Conservation (phyloP, 164 flowering plant species). For the Macadamia tetraphylla region DNA sequence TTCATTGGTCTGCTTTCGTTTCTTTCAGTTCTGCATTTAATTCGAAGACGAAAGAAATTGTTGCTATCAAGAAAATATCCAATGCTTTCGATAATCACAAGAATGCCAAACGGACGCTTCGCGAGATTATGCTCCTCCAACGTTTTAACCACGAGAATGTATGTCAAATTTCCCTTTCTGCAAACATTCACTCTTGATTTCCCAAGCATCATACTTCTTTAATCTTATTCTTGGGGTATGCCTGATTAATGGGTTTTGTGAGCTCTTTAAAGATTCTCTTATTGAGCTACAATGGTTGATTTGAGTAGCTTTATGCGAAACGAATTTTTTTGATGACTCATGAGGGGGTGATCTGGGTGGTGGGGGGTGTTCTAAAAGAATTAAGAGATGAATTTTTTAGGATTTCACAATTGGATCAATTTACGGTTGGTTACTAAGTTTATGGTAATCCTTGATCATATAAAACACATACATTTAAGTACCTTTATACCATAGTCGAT, state of each 20-base stretch:
- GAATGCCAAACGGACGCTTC: slow-evolving; percentile 90
- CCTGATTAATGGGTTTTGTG: neutral
- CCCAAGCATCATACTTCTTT: neutral
- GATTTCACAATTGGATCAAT: neutral
- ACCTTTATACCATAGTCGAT: too few species aligned
- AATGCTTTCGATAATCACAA: slow-evolving; percentile 86
- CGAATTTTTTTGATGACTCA: neutral
- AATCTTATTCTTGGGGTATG: neutral
- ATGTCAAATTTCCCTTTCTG: slow-evolving; percentile 7
- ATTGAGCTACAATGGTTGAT: neutral
- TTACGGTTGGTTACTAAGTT: neutral
- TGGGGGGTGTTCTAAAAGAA: neutral
- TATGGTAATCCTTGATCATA: too few species aligned
- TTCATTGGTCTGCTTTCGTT: neutral
- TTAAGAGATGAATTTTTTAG: neutral
- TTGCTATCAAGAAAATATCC: slow-evolving; percentile 88
- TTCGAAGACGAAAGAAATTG: slow-evolving; percentile 85
- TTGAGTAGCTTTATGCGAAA: neutral
- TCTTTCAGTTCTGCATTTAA: slow-evolving; percentile 41
- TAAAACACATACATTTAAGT: too few species aligned
- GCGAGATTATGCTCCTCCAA: slow-evolving; percentile 85
- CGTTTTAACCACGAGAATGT: slow-evolving; percentile 95
- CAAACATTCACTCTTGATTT: neutral
- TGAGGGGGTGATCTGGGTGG: neutral
- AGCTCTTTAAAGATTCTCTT: neutral